Evolutionary conservation across 2,329 filamentous ascomycete genomes (phyloP).

Genomic region (Hypoxylon sp.): DNA sequence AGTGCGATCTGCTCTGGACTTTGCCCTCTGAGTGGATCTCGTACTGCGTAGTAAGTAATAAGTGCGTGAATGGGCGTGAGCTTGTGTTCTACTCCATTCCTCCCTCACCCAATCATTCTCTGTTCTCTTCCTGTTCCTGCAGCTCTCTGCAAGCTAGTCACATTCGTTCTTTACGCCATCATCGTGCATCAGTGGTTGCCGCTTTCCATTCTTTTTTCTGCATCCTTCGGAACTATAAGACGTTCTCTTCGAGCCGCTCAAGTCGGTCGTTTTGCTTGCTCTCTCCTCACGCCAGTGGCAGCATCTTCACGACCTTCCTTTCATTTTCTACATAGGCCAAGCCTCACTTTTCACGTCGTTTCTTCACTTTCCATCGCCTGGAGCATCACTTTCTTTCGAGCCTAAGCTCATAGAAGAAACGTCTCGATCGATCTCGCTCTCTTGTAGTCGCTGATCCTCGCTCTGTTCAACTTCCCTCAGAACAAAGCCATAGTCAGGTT

Average conservation of each 20-base stretch:
- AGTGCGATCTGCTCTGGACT: slow-evolving; percentile 48
- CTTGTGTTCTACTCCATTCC: slow-evolving; percentile 54
- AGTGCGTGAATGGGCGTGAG: slow-evolving; percentile 45
- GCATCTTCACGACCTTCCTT: slow-evolving; percentile 52
- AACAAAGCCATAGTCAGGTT: slow-evolving; percentile 51
- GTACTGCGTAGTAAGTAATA: slow-evolving; percentile 38
- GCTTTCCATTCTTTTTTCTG: slow-evolving; percentile 46
- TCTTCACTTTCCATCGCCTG: slow-evolving; percentile 57
- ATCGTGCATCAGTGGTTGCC: slow-evolving; percentile 48
- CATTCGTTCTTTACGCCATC: slow-evolving; percentile 47
- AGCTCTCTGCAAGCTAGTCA: slow-evolving; percentile 48
- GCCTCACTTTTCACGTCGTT: slow-evolving; percentile 48
- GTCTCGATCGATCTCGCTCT: slow-evolving; percentile 48
- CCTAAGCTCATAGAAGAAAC: slow-evolving; percentile 48
- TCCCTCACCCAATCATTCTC: slow-evolving; percentile 56
- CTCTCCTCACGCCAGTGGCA: slow-evolving; percentile 52
- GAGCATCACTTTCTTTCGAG: slow-evolving; percentile 60
- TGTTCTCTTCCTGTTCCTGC: slow-evolving; percentile 55
- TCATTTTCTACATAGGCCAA: slow-evolving; percentile 57
- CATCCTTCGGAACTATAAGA: slow-evolving; percentile 52
- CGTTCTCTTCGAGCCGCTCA: slow-evolving; percentile 48
- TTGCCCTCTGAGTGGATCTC: slow-evolving; percentile 44
- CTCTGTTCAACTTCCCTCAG: slow-evolving; percentile 44
- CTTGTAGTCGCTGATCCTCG: slow-evolving; percentile 46
- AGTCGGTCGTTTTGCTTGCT: slow-evolving; percentile 58